Conservation (phyloP, 2,329 filamentous ascomycete genomes). For the Pyricularia pennisetigena region DNA sequence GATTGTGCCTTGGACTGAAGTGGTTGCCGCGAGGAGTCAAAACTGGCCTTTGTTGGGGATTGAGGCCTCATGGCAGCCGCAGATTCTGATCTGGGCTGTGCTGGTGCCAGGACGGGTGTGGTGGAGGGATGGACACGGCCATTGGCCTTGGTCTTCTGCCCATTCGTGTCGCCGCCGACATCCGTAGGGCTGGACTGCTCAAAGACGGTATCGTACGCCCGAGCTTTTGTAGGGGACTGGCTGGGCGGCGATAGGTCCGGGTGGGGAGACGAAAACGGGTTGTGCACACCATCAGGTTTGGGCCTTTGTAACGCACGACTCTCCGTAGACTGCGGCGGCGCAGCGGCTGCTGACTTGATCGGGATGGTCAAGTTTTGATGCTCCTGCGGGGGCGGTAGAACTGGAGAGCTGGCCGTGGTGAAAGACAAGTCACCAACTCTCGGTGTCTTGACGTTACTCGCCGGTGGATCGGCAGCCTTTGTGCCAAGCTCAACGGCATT, state of each 20-base stretch:
- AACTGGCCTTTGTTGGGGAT: neutral
- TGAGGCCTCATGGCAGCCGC: neutral
- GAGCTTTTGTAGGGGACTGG: conserved; percentile 28
- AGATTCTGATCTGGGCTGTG: neutral
- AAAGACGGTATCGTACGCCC: conserved; percentile 27
- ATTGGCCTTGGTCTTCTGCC: conserved; percentile 1
- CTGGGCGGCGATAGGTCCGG: conserved; percentile 29
- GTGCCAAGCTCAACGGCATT: neutral
- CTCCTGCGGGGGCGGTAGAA: conserved; percentile 4
- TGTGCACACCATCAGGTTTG: conserved; percentile 20
- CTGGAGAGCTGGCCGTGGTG: conserved; percentile 2
- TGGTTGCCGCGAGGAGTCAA: neutral
- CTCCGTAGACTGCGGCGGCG: neutral
- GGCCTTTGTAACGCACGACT: conserved; percentile 5
- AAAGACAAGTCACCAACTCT: conserved; percentile 2
- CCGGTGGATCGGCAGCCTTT: neutral
- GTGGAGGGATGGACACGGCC: conserved; percentile 6
- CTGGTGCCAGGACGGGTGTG: conserved; percentile 8
- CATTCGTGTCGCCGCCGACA: conserved; percentile 2
- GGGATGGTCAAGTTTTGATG: conserved; percentile 5
- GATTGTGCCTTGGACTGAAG: neutral
- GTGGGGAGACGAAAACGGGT: conserved; percentile 33
- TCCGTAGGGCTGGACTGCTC: conserved; percentile 19
- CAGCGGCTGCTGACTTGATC: conserved; percentile 5
- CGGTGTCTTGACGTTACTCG: neutral